phyloP scores from a whole-genome alignment of 1,284 basidiomycete species.

The Ceratobasidium sp. region DNA sequence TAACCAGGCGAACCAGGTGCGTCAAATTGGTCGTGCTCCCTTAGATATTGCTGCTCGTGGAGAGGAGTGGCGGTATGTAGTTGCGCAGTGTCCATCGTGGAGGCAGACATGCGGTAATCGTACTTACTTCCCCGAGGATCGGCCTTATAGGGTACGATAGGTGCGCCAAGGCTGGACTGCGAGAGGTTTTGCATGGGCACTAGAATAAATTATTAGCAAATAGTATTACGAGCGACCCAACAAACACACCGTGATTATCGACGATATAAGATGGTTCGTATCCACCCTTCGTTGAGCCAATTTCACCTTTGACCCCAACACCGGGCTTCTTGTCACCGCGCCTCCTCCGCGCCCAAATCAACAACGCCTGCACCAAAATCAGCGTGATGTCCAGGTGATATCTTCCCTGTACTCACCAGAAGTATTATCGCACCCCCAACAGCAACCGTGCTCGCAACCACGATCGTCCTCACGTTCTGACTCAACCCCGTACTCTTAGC shows the following conservation, averaged over 20 bases:
- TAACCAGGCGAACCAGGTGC: conserved; percentile 13
- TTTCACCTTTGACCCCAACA: no score
- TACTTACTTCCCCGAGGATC: background rate
- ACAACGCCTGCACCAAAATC: conserved; percentile 7
- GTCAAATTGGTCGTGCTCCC: conserved; percentile 18
- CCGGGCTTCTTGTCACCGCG: conserved; percentile 1
- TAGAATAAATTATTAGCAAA: background rate
- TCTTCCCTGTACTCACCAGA: conserved; percentile 8
- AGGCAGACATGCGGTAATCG: conserved; percentile 42
- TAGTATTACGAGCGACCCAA: no score
- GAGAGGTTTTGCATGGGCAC: conserved; percentile 42
- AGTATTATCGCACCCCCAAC: conserved; percentile 21
- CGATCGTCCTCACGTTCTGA: conserved; percentile 27
- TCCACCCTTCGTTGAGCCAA: conserved; percentile 2
- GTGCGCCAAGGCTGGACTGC: conserved; percentile 19
- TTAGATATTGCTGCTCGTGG: conserved; percentile 28
- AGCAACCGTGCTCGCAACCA: conserved; percentile 28
- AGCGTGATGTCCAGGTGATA: background rate
- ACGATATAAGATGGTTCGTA: conserved; percentile 17
- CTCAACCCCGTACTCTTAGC: conserved; percentile 3
- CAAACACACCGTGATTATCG: conserved; percentile 9
- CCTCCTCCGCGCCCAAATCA: conserved; percentile 25
- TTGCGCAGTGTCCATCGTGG: conserved; percentile 37
- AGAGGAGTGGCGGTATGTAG: conserved; percentile 26
- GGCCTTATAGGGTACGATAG: conserved; percentile 5